These are phyloP conservation scores for Arbutus unedo DNA, from an alignment of 148 eudicot species.

Conservation along the genomic window DNA sequence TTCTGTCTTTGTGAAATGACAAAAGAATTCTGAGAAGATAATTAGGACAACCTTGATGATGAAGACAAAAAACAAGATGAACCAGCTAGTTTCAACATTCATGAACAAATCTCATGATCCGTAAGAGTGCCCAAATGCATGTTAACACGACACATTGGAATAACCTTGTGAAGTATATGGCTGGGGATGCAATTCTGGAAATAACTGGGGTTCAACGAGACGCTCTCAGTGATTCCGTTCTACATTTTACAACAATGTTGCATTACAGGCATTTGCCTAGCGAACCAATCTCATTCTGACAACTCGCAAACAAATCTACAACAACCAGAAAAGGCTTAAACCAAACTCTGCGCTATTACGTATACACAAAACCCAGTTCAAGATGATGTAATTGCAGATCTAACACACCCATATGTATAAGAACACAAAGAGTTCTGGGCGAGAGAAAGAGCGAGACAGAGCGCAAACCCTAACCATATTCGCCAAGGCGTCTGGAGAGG, in stretches of 20 bases:
- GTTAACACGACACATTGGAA: not conserved
- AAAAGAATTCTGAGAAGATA: not conserved
- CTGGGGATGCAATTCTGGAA: not conserved
- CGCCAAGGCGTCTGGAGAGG: slow-evolving; percentile 21
- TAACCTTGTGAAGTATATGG: not conserved
- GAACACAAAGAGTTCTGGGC: not conserved
- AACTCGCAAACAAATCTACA: too few relatives aligned
- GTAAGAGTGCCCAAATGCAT: not conserved
- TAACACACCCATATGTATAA: not conserved
- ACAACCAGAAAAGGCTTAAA: not conserved
- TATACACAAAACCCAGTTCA: not conserved
- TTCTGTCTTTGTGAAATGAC: not conserved
- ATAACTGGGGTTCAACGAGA: not conserved
- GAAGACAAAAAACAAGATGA: not conserved
- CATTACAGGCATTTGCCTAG: not conserved
- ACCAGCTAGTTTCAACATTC: not conserved
- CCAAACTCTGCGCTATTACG: not conserved
- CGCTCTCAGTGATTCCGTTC: not conserved
- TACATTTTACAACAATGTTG: not conserved
- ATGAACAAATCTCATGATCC: not conserved
- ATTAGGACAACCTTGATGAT: not conserved
- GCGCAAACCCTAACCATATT: slow-evolving; percentile 19
- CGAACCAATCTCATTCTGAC: not conserved
- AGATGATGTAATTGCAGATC: not conserved
- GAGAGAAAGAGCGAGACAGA: not conserved